A percentile compares a stretch with the other conserved stretches of the same genome.
Conservation (phyloP, 192 early-diverging fungal species). For the Haplosporangium gracile region DNA sequence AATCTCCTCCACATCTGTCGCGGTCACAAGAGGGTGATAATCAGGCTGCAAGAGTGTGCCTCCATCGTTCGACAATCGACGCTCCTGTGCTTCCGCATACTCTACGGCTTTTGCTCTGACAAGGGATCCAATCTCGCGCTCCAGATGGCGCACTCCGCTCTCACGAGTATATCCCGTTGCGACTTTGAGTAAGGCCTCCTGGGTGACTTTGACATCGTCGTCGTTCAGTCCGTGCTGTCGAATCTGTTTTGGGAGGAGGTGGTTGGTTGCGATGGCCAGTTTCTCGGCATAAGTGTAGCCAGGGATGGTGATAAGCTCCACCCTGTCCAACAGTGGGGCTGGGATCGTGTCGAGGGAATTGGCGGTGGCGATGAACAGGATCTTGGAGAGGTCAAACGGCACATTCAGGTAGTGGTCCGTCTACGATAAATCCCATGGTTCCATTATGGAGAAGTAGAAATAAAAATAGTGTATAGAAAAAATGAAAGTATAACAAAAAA, state of each 20-base stretch:
- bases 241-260: slow-evolving; percentile 82
- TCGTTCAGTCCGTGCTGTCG: slow-evolving; percentile 69
- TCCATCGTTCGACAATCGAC: not conserved
- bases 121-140: slow-evolving; percentile 77
- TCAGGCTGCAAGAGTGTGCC: not conserved
- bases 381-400: slow-evolving; percentile 67
- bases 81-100: slow-evolving; percentile 68
- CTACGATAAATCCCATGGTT: not conserved
- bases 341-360: slow-evolving; percentile 82
- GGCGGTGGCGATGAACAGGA: slow-evolving; percentile 87
- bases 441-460: not conserved
- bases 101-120: slow-evolving; percentile 77
- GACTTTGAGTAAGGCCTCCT: slow-evolving; percentile 67
- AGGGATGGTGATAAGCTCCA: slow-evolving; percentile 80
- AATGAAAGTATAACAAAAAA: not conserved
- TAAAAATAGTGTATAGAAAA: not conserved
- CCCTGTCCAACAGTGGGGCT: slow-evolving; percentile 80
- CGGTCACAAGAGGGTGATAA: slow-evolving; percentile 60
- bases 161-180: slow-evolving; percentile 81
- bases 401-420: slow-evolving; percentile 84
- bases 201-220: slow-evolving; percentile 58
- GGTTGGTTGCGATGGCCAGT: slow-evolving; percentile 73
- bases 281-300: slow-evolving; percentile 89
- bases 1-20: slow-evolving; percentile 67
- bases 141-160: slow-evolving; percentile 79